Percentiles rank a stretch among this genome's conserved stretches.
These are phyloP conservation scores for Candida sanyiensis DNA, from an alignment of 805 yeast genomes.

Conservation along the genomic window DNA sequence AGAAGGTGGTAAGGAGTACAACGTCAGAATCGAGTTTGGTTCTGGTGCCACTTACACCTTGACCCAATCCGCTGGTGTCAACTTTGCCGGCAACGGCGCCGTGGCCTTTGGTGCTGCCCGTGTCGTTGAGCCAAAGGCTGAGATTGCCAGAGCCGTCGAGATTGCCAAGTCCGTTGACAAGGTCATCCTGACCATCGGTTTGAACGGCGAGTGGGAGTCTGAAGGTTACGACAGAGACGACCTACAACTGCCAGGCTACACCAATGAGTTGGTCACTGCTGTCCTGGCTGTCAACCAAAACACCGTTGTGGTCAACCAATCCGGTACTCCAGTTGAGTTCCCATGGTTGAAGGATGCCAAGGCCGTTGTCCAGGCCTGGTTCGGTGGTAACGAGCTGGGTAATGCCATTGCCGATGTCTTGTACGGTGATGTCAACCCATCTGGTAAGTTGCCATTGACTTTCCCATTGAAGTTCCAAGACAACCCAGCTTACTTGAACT, in stretches of 20 bases:
- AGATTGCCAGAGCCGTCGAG: constrained; percentile 38
- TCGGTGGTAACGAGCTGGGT: constrained; percentile 54
- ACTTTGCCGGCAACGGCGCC: constrained; percentile 32
- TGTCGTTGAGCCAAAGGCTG: constrained; percentile 27
- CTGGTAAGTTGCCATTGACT: constrained; percentile 52
- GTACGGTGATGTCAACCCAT: constrained; percentile 50
- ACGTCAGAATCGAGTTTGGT: constrained; percentile 45
- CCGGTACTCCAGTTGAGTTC: constrained; percentile 57
- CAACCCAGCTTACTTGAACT: constrained; percentile 52
- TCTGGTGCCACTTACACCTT: constrained; percentile 36
- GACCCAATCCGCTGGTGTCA: constrained; percentile 14
- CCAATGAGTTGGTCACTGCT: constrained; percentile 40
- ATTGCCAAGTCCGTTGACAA: constrained; percentile 47
- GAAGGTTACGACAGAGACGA: constrained; percentile 52
- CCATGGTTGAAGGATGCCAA: constrained; percentile 44
- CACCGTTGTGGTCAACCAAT: constrained; percentile 48
- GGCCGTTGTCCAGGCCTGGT: constrained; percentile 48
- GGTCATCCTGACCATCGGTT: constrained; percentile 47
- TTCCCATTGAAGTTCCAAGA: constrained; percentile 49
- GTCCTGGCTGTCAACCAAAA: constrained; percentile 44
- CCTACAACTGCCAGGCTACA: constrained; percentile 46
- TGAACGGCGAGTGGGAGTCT: constrained; percentile 50
- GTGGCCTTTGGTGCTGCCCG: constrained; percentile 30
- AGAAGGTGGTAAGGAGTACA: constrained; percentile 40
- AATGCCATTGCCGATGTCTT: constrained; percentile 55